Evolutionary conservation across 2,329 filamentous ascomycete species (phyloP).

Genomic region (Microsporum canis): DNA sequence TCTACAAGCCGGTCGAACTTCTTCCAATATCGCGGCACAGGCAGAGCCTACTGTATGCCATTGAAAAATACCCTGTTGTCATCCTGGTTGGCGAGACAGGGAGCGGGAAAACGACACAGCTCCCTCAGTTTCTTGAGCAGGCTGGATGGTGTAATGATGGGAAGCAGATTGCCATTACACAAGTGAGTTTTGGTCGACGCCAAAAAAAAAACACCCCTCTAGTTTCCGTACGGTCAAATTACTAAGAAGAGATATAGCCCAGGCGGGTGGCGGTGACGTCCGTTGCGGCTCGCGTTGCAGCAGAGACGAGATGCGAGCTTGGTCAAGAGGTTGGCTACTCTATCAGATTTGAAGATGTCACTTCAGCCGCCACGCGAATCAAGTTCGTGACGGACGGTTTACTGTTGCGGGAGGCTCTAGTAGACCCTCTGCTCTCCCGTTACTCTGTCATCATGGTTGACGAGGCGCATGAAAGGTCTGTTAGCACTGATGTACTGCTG

Average conservation of each 20-base stretch:
- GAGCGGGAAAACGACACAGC: conserved; percentile 89
- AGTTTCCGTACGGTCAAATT: not conserved
- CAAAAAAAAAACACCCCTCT: not conserved
- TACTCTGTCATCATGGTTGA: conserved; percentile 98
- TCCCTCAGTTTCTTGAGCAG: conserved; percentile 79
- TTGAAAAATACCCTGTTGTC: conserved; percentile 73
- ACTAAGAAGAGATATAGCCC: conserved; percentile 46
- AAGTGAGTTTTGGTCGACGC: conserved; percentile 46
- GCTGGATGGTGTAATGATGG: conserved; percentile 81
- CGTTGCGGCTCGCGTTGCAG: conserved; percentile 75
- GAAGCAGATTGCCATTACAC: conserved; percentile 76
- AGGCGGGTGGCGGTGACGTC: conserved; percentile 83
- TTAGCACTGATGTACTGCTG: conserved; percentile 83
- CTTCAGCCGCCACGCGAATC: conserved; percentile 71
- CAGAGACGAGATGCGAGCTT: conserved; percentile 74
- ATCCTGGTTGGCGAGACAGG: conserved; percentile 91
- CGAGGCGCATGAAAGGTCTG: conserved; percentile 86
- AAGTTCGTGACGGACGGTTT: conserved; percentile 95
- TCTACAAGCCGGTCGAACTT: conserved; percentile 74
- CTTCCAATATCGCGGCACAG: conserved; percentile 79
- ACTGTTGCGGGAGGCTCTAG: conserved; percentile 78
- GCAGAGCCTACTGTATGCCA: conserved; percentile 67
- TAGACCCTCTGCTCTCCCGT: conserved; percentile 78
- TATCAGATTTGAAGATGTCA: conserved; percentile 83
- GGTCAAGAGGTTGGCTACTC: conserved; percentile 91